A percentile compares a stretch with the other conserved stretches of the same genome.
phyloP scores from a whole-genome alignment of 2,329 filamentous ascomycete genomes.

The Calonectria naviculata region DNA sequence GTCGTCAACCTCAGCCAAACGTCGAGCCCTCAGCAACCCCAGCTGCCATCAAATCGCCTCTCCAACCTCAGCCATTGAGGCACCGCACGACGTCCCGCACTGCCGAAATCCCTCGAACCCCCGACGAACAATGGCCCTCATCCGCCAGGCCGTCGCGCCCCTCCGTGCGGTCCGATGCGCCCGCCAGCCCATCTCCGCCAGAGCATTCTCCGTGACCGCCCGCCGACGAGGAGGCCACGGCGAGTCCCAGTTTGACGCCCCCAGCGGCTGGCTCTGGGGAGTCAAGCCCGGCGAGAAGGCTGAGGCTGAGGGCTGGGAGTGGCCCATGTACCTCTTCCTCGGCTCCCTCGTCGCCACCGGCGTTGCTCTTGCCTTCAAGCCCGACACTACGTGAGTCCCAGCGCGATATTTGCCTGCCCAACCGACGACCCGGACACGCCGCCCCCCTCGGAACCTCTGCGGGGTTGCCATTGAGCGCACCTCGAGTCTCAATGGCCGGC shows the following conservation, averaged over 20 bases:
- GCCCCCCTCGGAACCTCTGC: background rate
- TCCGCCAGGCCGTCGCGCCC: constrained; percentile 50
- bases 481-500: constrained; percentile 17
- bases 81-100: constrained; percentile 34
- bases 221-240: constrained; percentile 54
- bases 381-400: constrained; percentile 91
- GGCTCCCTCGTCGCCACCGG: constrained; percentile 78
- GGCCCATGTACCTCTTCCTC: constrained; percentile 85
- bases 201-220: constrained; percentile 58
- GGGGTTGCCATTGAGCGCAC: constrained; percentile 3
- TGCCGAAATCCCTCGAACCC: constrained; percentile 30
- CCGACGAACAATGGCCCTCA: constrained; percentile 47
- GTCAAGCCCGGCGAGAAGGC: constrained; percentile 96
- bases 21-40: constrained; percentile 33
- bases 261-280: constrained; percentile 91
- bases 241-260: constrained; percentile 88
- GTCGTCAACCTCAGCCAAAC: constrained; percentile 34
- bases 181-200: constrained; percentile 47
- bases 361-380: constrained; percentile 94
- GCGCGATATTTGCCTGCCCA: constrained; percentile 19
- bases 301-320: constrained; percentile 97
- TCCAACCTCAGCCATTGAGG: constrained; percentile 44
- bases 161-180: constrained; percentile 51
- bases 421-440: background rate
- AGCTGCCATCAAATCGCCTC: constrained; percentile 32